Percentiles rank a stretch among this genome's conserved stretches.
Evolutionary conservation across 2,329 filamentous ascomycete genomes (phyloP).

Genomic region (Exophiala phaeomuriformis): DNA sequence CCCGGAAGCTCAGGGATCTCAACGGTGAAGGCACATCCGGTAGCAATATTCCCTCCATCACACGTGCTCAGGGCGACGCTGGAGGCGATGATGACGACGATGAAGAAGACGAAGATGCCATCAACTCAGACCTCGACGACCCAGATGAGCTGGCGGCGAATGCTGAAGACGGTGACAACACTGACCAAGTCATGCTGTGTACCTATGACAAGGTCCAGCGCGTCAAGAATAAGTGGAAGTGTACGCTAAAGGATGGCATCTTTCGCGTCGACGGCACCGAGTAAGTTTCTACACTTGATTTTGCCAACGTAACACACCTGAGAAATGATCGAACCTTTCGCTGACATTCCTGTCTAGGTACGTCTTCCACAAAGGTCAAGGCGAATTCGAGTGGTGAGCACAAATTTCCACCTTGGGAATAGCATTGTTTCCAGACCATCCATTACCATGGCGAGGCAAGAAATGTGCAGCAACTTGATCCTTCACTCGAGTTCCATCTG

Average conservation of each 20-base stretch:
- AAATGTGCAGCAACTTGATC: no score
- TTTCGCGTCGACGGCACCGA: conserved; percentile 90
- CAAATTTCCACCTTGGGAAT: neutral
- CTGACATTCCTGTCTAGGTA: conserved; percentile 47
- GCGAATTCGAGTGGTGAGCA: conserved; percentile 91
- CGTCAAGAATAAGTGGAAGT: conserved; percentile 99
- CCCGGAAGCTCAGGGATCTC: conserved; percentile 30
- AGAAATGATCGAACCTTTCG: neutral
- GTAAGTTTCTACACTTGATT: conserved; percentile 39
- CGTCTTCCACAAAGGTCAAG: conserved; percentile 94
- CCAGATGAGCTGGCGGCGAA: conserved; percentile 83
- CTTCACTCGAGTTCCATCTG: no score
- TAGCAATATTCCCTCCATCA: conserved; percentile 21
- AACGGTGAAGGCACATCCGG: conserved; percentile 12
- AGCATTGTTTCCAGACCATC: no score
- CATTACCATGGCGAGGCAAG: no score
- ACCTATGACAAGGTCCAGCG: conserved; percentile 99
- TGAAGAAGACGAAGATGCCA: conserved; percentile 80
- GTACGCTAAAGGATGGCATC: conserved; percentile 92
- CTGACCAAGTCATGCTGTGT: conserved; percentile 90
- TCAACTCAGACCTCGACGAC: conserved; percentile 97
- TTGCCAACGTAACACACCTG: neutral
- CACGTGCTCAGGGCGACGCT: conserved; percentile 50
- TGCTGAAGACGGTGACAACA: conserved; percentile 76
- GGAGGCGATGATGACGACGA: conserved; percentile 45